Percentiles rank a stretch among this genome's conserved stretches.
Conservation (phyloP, 2,329 filamentous ascomycete genomes). For the Emericellopsis atlantica region DNA sequence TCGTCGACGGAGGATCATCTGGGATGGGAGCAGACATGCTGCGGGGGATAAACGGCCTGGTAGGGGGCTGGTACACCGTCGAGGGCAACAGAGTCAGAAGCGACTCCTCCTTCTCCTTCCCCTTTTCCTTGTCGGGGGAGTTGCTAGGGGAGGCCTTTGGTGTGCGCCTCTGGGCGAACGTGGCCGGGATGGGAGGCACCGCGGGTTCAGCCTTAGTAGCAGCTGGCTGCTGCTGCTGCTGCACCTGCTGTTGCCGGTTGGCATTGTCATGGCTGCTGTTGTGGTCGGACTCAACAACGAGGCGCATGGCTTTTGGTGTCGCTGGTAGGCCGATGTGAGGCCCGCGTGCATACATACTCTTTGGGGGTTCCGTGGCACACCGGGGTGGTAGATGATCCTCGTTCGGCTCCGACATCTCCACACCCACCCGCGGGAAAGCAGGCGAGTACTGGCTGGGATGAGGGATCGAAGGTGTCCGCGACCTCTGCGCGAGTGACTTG, state of each 20-base stretch:
- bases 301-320: conserved; percentile 81
- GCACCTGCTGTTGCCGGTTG: background rate
- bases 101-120: conserved; percentile 11
- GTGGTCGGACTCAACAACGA: conserved; percentile 53
- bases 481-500: conserved; percentile 68
- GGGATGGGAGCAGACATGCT: conserved; percentile 49
- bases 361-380: conserved; percentile 52
- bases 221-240: conserved; percentile 21
- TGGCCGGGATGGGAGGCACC: conserved; percentile 38
- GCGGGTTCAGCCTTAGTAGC: conserved; percentile 18
- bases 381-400: conserved; percentile 35
- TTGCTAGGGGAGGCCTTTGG: conserved; percentile 20
- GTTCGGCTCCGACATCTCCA: conserved; percentile 30
- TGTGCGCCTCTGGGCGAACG: conserved; percentile 29
- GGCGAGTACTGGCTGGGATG: conserved; percentile 47
- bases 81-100: conserved; percentile 40
- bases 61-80: conserved; percentile 46
- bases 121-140: conserved; percentile 5
- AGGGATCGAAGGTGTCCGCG: conserved; percentile 68
- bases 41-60: conserved; percentile 34
- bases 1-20: conserved; percentile 18
- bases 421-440: conserved; percentile 11
- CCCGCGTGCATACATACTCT: conserved; percentile 35
- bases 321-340: conserved; percentile 69
- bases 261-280: conserved; percentile 8